These are phyloP conservation scores for Achaetomium macrosporum DNA, from an alignment of 2,329 filamentous ascomycete species.

Conservation along the genomic window DNA sequence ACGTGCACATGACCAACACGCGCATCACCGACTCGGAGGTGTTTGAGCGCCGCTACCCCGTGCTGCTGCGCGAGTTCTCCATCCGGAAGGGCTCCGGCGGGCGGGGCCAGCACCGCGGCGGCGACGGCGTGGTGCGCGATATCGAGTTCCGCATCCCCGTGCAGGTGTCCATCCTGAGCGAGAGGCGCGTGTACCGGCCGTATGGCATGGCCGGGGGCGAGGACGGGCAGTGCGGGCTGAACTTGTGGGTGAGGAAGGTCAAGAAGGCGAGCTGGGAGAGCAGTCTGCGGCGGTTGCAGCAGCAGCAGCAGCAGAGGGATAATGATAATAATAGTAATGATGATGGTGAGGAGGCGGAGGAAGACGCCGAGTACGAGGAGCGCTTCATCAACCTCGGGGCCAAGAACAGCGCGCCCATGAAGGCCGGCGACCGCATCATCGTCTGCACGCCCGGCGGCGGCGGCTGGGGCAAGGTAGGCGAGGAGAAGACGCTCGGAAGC, in stretches of 20 bases:
- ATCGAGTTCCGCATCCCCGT: conserved; percentile 76
- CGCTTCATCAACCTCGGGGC: conserved; percentile 66
- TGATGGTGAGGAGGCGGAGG: conserved; percentile 18
- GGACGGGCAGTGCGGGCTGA: conserved; percentile 71
- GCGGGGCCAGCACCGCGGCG: conserved; percentile 60
- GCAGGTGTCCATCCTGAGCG: conserved; percentile 72
- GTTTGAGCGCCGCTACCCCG: conserved; percentile 71
- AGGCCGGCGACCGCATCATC: conserved; percentile 70
- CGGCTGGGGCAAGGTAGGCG: conserved; percentile 62
- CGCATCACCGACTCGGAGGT: conserved; percentile 76
- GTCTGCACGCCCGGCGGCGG: conserved; percentile 74
- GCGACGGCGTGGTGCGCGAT: conserved; percentile 70
- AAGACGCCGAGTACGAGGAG: conserved; percentile 46
- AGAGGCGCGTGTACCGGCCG: conserved; percentile 68
- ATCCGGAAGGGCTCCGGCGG: conserved; percentile 60
- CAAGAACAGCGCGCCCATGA: conserved; percentile 75
- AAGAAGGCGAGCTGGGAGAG: conserved; percentile 48
- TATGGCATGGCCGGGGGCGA: conserved; percentile 81
- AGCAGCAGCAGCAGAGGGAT: conserved; percentile 12
- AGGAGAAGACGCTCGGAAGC: conserved; percentile 46
- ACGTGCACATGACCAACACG: conserved; percentile 83
- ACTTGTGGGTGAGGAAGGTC: conserved; percentile 79
- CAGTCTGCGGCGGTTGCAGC: conserved; percentile 36
- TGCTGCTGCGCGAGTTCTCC: conserved; percentile 64
- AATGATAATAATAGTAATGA: background rate